phyloP scores from a whole-genome alignment of 108 stramenopile genomes.

The Licmophora abbreviata region DNA sequence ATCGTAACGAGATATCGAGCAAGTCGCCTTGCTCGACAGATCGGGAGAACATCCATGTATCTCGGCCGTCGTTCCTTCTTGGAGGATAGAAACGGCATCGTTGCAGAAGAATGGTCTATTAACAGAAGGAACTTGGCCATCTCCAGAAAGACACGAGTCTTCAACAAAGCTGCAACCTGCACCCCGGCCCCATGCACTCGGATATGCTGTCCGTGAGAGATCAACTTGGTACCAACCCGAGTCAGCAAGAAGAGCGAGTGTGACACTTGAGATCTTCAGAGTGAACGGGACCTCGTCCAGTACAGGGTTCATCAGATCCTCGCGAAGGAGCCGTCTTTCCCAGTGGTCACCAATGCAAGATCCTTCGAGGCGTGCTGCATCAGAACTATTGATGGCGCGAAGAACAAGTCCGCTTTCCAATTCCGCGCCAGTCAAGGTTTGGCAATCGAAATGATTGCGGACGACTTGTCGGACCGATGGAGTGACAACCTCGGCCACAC shows the following conservation, averaged over 20 bases:
- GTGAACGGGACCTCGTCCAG: slow-evolving; percentile 54
- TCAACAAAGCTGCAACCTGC: slow-evolving; percentile 75
- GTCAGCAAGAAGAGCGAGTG: slow-evolving; percentile 76
- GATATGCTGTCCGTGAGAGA: slow-evolving; percentile 36
- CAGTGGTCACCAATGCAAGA: slow-evolving; percentile 76
- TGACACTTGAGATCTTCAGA: slow-evolving; percentile 57
- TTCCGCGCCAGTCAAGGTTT: slow-evolving; percentile 62
- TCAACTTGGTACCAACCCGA: slow-evolving; percentile 84
- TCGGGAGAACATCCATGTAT: slow-evolving; percentile 74
- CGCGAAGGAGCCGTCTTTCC: slow-evolving; percentile 63
- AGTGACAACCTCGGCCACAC: slow-evolving; percentile 68
- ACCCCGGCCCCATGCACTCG: slow-evolving; percentile 69
- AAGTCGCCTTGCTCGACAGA: slow-evolving; percentile 68
- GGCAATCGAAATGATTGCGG: slow-evolving; percentile 80
- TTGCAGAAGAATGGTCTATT: slow-evolving; percentile 76
- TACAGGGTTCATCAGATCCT: slow-evolving; percentile 74
- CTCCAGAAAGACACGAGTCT: slow-evolving; percentile 43
- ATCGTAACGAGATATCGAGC: slow-evolving; percentile 62
- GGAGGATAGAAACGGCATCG: slow-evolving; percentile 9
- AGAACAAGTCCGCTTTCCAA: slow-evolving; percentile 42
- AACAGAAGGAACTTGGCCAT: slow-evolving; percentile 43
- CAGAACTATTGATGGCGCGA: background rate
- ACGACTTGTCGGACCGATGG: slow-evolving; percentile 68
- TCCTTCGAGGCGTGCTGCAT: slow-evolving; percentile 15
- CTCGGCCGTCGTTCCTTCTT: slow-evolving; percentile 16